phyloP scores from a whole-genome alignment of 2,329 filamentous ascomycete species.

The Colletotrichum viniferum region DNA sequence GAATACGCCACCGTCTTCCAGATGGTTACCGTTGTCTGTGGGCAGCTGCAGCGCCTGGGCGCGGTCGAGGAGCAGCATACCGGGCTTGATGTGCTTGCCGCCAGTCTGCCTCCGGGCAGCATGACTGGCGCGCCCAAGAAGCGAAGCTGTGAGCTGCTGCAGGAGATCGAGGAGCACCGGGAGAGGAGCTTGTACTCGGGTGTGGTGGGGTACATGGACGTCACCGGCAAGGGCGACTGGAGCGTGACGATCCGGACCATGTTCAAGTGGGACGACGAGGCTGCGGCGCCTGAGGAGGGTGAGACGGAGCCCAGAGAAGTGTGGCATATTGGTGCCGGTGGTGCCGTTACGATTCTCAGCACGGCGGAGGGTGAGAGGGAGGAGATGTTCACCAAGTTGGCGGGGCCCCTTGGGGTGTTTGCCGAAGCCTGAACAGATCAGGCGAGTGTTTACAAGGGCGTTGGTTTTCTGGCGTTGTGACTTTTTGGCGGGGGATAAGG shows the following conservation, averaged over 20 bases:
- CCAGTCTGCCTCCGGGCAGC: slow-evolving; percentile 83
- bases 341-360: slow-evolving; percentile 86
- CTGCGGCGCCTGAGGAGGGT: slow-evolving; percentile 29
- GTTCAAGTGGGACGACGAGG: slow-evolving; percentile 73
- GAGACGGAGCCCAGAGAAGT: slow-evolving; percentile 50
- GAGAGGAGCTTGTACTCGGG: slow-evolving; percentile 84
- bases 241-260: slow-evolving; percentile 88
- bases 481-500: background rate
- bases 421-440: slow-evolving; percentile 26
- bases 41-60: slow-evolving; percentile 50
- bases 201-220: slow-evolving; percentile 88
- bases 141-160: slow-evolving; percentile 83
- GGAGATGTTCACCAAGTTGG: slow-evolving; percentile 84
- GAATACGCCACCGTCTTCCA: slow-evolving; percentile 92
- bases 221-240: slow-evolving; percentile 85
- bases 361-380: slow-evolving; percentile 81
- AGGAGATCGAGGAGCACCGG: slow-evolving; percentile 65
- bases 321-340: slow-evolving; percentile 89
- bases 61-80: slow-evolving; percentile 44
- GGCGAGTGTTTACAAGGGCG: background rate
- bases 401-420: slow-evolving; percentile 59
- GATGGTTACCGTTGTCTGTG: slow-evolving; percentile 88
- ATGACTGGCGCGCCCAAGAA: slow-evolving; percentile 99
- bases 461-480: slow-evolving; percentile 1
- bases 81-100: slow-evolving; percentile 77